Evolutionary conservation across 306 rosid species (phyloP), one percentile per base, ranked within the genome.

Genomic region (Calophaca sinica): DNA sequence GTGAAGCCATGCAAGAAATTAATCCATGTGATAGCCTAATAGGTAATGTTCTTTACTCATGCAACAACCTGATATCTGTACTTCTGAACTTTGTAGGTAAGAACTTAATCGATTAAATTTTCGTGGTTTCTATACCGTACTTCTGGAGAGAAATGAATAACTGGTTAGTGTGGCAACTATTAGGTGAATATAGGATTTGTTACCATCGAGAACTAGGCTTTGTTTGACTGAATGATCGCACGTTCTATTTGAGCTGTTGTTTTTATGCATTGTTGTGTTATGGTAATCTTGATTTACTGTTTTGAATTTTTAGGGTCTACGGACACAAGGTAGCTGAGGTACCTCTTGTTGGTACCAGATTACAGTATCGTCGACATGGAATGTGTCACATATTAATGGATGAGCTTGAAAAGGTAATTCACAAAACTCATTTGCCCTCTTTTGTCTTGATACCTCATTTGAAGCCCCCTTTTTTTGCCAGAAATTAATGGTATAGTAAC

Each of bases 301-400:
- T 71, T 63, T 44, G 74, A 66, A 57, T 26, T 83, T 33, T 33
- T 75, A 93, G 98, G 90, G 76, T 93, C 53, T 57, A 81, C 38
- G 98, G 96, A 69, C 84, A 70, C 60, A 87, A 82, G 72, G 93
- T 90, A 70, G 98, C 96, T n/a, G 98, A 93, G 84, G 45, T 93
- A 32, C 96, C 94, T 48, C n/a, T n/a, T n/a, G n/a, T n/a, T n/a
- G n/a, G n/a, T n/a, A n/a, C n/a, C n/a, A n/a, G n/a, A n/a, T n/a
- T n/a, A n/a, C n/a, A n/a, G n/a, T n/a, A n/a, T n/a, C n/a, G n/a
- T n/a, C n/a, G n/a, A n/a, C n/a, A n/a, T n/a, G n/a, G n/a, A n/a
- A n/a, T n/a, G n/a, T n/a, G n/a, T n/a, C n/a, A n/a, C n/a, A n/a
- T n/a, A n/a, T n/a, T n/a, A n/a, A n/a, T n/a, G n/a, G n/a, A n/a